Evolutionary conservation across 1,284 basidiomycete genomes (phyloP).

Genomic region (Sporisorium sorghi): DNA sequence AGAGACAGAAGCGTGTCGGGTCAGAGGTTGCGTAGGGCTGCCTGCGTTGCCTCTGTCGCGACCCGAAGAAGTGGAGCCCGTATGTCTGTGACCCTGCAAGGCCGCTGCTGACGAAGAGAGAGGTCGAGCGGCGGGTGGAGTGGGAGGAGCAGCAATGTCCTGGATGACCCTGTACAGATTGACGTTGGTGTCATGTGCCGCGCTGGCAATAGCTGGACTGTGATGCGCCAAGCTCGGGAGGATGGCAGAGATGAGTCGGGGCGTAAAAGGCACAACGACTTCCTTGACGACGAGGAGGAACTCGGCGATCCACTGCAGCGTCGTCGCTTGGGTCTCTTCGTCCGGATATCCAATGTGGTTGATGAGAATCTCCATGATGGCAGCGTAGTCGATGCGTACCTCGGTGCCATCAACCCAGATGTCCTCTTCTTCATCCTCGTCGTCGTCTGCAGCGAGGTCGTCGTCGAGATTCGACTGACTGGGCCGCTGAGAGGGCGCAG

Average conservation of each 20-base stretch:
- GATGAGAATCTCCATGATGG: slow-evolving; percentile 94
- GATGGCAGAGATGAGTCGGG: slow-evolving; percentile 89
- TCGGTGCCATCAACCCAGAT: slow-evolving; percentile 94
- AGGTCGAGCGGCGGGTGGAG: slow-evolving; percentile 68
- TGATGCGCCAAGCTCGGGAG: slow-evolving; percentile 94
- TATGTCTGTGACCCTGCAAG: slow-evolving; percentile 51
- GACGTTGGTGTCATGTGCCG: slow-evolving; percentile 87
- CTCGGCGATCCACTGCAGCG: slow-evolving; percentile 88
- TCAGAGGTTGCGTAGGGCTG: slow-evolving; percentile 28
- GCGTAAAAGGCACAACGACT: slow-evolving; percentile 93
- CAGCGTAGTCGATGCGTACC: slow-evolving; percentile 87
- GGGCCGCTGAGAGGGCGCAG: slow-evolving; percentile 13
- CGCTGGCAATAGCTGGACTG: slow-evolving; percentile 85
- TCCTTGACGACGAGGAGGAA: slow-evolving; percentile 88
- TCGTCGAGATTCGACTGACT: slow-evolving; percentile 11
- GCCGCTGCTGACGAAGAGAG: slow-evolving; percentile 70
- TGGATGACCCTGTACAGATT: slow-evolving; percentile 87
- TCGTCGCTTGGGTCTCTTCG: slow-evolving; percentile 71
- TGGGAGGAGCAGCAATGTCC: slow-evolving; percentile 79
- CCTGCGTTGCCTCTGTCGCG: slow-evolving; percentile 25
- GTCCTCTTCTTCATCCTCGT: slow-evolving; percentile 69
- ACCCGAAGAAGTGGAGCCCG: slow-evolving; percentile 23
- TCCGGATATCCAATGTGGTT: slow-evolving; percentile 82
- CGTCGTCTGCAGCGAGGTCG: slow-evolving; percentile 52
- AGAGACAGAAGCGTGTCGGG: slow-evolving; percentile 21